These are phyloP conservation scores for Aspergillus viridinutans DNA, from an alignment of 2,329 filamentous ascomycete genomes.

Conservation along the genomic window DNA sequence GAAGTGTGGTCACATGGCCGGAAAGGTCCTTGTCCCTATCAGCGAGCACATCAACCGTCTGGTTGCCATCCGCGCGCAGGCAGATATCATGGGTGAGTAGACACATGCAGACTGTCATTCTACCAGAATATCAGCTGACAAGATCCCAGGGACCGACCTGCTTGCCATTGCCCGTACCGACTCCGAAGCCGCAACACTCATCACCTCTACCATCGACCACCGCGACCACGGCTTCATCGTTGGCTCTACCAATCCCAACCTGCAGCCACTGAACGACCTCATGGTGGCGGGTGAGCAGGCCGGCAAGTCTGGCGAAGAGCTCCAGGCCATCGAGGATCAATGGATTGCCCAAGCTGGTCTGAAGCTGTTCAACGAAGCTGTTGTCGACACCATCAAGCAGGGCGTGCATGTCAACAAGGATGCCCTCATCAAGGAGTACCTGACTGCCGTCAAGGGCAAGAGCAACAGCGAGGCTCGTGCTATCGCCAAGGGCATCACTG, in stretches of 20 bases:
- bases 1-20: conserved; percentile 99
- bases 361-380: conserved; percentile 86
- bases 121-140: conserved; percentile 3
- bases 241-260: conserved; percentile 77
- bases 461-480: conserved; percentile 76
- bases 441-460: conserved; percentile 69
- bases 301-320: conserved; percentile 73
- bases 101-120: not conserved
- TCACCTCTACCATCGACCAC: conserved; percentile 92
- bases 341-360: conserved; percentile 78
- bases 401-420: conserved; percentile 63
- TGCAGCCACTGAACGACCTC: conserved; percentile 82
- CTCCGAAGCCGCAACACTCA: conserved; percentile 94
- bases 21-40: conserved; percentile 94
- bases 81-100: conserved; percentile 88
- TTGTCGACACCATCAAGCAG: conserved; percentile 73
- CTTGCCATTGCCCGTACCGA: conserved; percentile 91
- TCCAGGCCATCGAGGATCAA: conserved; percentile 87
- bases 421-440: conserved; percentile 63
- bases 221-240: conserved; percentile 93
- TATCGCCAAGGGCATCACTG: conserved; percentile 71
- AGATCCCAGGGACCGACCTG: conserved; percentile 66
- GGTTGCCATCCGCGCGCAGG: conserved; percentile 93
- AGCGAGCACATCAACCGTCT: conserved; percentile 97
- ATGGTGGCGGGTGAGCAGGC: conserved; percentile 80